Evolutionary conservation across 495 filamentous ascomycete species (phyloP).

Genomic region (Lepidopterella palustris): DNA sequence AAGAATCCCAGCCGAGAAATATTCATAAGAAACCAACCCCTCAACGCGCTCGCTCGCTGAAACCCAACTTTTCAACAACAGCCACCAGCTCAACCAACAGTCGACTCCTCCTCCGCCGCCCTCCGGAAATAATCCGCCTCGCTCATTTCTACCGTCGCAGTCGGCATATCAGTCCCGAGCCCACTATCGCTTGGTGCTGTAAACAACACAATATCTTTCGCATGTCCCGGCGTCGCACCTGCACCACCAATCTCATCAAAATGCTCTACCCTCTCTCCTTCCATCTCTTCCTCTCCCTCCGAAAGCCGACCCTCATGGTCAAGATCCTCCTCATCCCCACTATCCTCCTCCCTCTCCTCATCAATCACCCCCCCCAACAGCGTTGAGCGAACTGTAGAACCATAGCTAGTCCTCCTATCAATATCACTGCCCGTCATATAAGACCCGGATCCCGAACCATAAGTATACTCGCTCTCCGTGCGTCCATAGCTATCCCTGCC

Average conservation of each 20-base stretch:
- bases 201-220: conserved; percentile 12
- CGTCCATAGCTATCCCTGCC: conserved; percentile 49
- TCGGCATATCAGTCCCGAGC: conserved; percentile 37
- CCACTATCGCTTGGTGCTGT: conserved; percentile 36
- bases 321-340: conserved; percentile 16
- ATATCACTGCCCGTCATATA: conserved; percentile 43
- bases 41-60: too few species aligned
- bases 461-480: conserved; percentile 44
- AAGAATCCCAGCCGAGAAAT: too few species aligned
- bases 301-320: background rate
- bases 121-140: conserved; percentile 29
- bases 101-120: conserved; percentile 25
- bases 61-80: too few species aligned
- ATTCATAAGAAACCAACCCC: too few species aligned
- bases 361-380: conserved; percentile 30
- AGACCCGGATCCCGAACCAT: conserved; percentile 45
- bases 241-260: background rate
- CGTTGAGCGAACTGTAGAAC: conserved; percentile 38
- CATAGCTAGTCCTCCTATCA: conserved; percentile 47
- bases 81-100: conserved; percentile 17
- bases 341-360: conserved; percentile 32
- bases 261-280: background rate
- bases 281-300: background rate
- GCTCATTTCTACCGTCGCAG: conserved; percentile 24
- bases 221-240: background rate